Conservation (phyloP, 2,329 filamentous ascomycete species). For the Fusarium kyushuense region DNA sequence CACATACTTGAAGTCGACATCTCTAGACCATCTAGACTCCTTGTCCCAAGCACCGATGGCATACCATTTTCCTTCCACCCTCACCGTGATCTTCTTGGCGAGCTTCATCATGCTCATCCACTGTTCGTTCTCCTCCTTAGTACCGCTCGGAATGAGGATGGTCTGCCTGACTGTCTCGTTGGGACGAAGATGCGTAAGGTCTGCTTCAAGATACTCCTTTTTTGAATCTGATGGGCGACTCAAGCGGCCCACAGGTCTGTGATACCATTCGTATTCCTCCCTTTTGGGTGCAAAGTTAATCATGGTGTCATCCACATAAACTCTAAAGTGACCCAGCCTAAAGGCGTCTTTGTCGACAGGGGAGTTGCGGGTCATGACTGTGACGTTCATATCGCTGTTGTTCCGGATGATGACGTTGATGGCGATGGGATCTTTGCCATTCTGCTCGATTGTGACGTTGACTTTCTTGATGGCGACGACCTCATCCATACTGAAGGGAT, state of each 20-base stretch:
- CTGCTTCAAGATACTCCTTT: not conserved
- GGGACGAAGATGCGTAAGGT: not conserved
- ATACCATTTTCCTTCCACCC: not conserved
- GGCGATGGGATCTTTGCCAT: conserved; percentile 1
- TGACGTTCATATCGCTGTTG: conserved; percentile 6
- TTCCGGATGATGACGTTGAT: conserved; percentile 1
- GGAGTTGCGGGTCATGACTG: not conserved
- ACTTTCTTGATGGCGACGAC: not conserved
- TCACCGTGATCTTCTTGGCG: not conserved
- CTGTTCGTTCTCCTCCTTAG: not conserved
- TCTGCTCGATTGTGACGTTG: conserved; percentile 1
- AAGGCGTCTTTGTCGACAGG: not conserved
- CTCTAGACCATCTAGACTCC: not conserved
- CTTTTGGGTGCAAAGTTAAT: not conserved
- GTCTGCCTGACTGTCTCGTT: not conserved
- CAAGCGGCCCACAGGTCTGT: not conserved
- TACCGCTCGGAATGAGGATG: not conserved
- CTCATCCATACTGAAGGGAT: not conserved
- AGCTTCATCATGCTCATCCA: not conserved
- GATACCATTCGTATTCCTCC: not conserved
- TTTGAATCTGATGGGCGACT: not conserved
- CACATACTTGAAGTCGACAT: not conserved
- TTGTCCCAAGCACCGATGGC: not conserved
- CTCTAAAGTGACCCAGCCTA: not conserved
- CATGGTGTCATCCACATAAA: not conserved